Percentiles rank a stretch among this genome's conserved stretches.
Evolutionary conservation across 1,284 basidiomycete genomes (phyloP).

Genomic region (Inonotus hispidus): DNA sequence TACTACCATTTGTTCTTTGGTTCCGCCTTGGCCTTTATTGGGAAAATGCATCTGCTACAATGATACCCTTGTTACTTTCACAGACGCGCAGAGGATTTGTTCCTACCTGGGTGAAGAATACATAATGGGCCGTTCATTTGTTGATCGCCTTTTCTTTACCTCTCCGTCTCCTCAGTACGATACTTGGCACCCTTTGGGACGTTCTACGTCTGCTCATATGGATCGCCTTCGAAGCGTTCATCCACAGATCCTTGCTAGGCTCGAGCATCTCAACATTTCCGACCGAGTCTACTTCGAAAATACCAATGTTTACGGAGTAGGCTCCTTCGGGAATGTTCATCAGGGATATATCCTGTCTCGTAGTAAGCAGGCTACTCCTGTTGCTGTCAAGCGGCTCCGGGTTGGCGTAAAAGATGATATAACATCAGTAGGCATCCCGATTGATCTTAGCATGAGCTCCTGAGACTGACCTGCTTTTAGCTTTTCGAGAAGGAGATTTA

Average conservation of each 20-base stretch:
- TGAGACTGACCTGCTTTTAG: background rate
- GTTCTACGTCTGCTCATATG: background rate
- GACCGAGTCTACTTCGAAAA: background rate
- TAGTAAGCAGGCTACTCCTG: background rate
- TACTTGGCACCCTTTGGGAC: background rate
- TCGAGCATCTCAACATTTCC: background rate
- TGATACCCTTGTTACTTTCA: no score
- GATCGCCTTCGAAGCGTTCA: background rate
- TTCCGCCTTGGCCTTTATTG: no score
- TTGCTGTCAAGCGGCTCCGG: constrained; percentile 15
- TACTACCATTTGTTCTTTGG: no score
- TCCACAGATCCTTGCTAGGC: background rate
- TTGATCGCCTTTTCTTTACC: background rate
- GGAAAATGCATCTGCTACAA: no score
- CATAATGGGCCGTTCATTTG: background rate
- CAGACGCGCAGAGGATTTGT: no score
- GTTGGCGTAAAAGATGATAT: background rate
- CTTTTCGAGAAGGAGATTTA: constrained; percentile 12
- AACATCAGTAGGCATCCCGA: background rate
- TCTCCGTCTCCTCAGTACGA: background rate
- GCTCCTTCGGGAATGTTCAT: background rate
- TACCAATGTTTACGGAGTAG: background rate
- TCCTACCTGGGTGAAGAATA: no score
- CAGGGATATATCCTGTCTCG: background rate
- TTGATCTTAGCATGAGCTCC: background rate